Conservation (phyloP, 805 yeast genomes). For the Pichia phayaonensis region DNA sequence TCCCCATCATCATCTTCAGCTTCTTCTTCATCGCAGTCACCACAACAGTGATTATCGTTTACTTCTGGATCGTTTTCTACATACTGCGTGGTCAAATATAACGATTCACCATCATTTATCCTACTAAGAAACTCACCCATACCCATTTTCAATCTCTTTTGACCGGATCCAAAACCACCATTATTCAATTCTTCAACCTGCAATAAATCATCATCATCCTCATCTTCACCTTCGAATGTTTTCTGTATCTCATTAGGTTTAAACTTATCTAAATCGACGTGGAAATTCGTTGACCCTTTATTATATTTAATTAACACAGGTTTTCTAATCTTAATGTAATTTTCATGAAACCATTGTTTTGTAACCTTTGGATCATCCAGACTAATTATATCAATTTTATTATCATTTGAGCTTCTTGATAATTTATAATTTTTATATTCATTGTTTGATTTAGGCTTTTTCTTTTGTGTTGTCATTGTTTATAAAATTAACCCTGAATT, state of each 20-base stretch:
- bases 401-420: background rate
- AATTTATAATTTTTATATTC: slow-evolving; percentile 6
- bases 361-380: slow-evolving; percentile 7
- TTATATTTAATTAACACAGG: slow-evolving; percentile 10
- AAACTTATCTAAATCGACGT: slow-evolving; percentile 6
- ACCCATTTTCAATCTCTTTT: slow-evolving; percentile 41
- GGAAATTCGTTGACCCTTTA: background rate
- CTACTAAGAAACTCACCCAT: slow-evolving; percentile 41
- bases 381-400: slow-evolving; percentile 7
- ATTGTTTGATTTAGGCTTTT: background rate
- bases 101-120: slow-evolving; percentile 31
- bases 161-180: slow-evolving; percentile 68
- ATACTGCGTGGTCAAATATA: slow-evolving; percentile 68
- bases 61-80: slow-evolving; percentile 35
- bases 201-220: slow-evolving; percentile 17
- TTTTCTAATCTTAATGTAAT: slow-evolving; percentile 11
- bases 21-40: slow-evolving; percentile 18
- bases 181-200: slow-evolving; percentile 51
- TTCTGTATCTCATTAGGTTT: slow-evolving; percentile 5
- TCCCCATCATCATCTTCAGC: slow-evolving; percentile 21
- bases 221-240: slow-evolving; percentile 7
- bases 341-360: slow-evolving; percentile 10
- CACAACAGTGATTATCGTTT: too few relatives aligned
- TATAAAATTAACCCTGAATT: background rate
- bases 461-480: background rate